These are phyloP conservation scores for Daldinia childiae DNA, from an alignment of 495 filamentous ascomycete species.

Conservation along the genomic window DNA sequence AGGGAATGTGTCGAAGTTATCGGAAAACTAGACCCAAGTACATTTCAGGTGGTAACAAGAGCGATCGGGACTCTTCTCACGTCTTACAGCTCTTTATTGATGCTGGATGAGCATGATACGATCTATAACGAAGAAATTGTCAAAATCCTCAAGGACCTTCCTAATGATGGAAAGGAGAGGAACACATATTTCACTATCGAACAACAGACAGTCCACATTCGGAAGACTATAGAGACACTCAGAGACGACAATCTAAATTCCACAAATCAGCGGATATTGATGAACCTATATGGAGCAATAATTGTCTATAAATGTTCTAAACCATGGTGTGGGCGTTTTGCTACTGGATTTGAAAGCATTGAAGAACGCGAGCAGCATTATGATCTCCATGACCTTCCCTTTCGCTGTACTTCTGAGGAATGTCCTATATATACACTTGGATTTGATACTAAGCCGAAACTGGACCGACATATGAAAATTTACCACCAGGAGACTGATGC, in stretches of 20 bases:
- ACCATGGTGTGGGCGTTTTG: background rate
- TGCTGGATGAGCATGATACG: no score
- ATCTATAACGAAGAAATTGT: background rate
- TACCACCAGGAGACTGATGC: background rate
- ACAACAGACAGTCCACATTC: background rate
- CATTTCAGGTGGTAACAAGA: no score
- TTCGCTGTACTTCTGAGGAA: background rate
- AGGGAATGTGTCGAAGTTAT: background rate
- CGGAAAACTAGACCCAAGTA: background rate
- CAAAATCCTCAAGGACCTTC: background rate
- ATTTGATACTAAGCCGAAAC: background rate
- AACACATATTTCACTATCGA: background rate
- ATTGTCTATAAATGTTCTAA: background rate
- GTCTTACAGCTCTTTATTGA: no score
- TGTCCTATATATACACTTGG: background rate
- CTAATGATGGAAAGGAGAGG: background rate
- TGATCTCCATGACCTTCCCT: background rate
- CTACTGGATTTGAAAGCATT: background rate
- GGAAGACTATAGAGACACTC: background rate
- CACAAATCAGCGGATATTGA: background rate
- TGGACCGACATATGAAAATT: background rate
- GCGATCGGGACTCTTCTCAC: no score
- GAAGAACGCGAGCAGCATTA: background rate
- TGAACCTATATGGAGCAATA: background rate
- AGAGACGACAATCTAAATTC: background rate